Conservation (phyloP, 768 basidiomycete genomes). For the Lentinula raphanica region DNA sequence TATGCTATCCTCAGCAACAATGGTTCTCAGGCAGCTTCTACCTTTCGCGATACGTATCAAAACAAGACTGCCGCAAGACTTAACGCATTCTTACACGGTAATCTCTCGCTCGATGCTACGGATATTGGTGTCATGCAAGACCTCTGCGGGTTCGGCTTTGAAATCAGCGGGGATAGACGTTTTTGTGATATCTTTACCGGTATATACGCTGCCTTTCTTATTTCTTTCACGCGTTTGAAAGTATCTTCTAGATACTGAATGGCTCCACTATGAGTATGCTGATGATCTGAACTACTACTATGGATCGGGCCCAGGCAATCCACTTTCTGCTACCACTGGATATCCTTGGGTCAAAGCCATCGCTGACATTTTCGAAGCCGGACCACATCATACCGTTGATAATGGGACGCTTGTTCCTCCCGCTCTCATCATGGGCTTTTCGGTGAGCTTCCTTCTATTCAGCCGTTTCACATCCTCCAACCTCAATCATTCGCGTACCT, state of each 20-base stretch:
- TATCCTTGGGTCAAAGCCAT: conserved; percentile 36
- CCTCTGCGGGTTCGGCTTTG: conserved; percentile 35
- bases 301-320: conserved; percentile 42
- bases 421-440: conserved; percentile 37
- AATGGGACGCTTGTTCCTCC: conserved; percentile 30
- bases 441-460: conserved; percentile 19
- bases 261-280: conserved; percentile 41
- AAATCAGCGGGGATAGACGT: conserved; percentile 31
- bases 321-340: conserved; percentile 32
- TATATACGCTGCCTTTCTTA: conserved; percentile 5
- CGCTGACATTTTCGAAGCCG: conserved; percentile 29
- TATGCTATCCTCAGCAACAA: conserved; percentile 26
- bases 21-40: conserved; percentile 18
- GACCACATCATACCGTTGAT: conserved; percentile 19
- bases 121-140: conserved; percentile 41
- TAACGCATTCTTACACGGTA: conserved; percentile 30
- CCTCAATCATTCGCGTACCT: not conserved
- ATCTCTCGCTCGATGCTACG: conserved; percentile 22
- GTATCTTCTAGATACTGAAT: conserved; percentile 27
- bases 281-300: conserved; percentile 43
- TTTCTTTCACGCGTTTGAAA: not conserved
- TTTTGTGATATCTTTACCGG: conserved; percentile 38
- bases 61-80: conserved; percentile 27
- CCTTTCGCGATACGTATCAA: conserved; percentile 30
- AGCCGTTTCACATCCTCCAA: not conserved